phyloP scores from a whole-genome alignment of 768 basidiomycete genomes.

The Lentinula sp. region DNA sequence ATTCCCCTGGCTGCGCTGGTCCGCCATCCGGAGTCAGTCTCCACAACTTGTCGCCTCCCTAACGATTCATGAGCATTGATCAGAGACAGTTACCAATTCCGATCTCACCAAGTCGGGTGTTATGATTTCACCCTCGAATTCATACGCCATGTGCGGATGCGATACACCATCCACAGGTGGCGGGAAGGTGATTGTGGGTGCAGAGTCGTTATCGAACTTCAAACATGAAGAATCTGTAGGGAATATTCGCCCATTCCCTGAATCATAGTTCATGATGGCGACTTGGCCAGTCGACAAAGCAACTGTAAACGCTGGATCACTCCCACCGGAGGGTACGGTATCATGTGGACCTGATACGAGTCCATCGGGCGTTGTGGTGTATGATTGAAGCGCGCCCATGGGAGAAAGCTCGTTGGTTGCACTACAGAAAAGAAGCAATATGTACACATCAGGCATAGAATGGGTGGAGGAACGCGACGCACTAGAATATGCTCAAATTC shows the following conservation, averaged over 20 bases:
- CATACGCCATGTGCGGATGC: slow-evolving; percentile 58
- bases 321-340: slow-evolving; percentile 40
- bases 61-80: not conserved
- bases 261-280: slow-evolving; percentile 43
- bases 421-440: slow-evolving; percentile 22
- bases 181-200: slow-evolving; percentile 41
- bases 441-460: not conserved
- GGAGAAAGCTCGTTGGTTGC: slow-evolving; percentile 45
- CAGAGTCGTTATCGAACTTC: slow-evolving; percentile 26
- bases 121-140: slow-evolving; percentile 46
- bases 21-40: slow-evolving; percentile 37
- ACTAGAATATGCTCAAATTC: slow-evolving; percentile 57
- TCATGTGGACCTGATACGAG: slow-evolving; percentile 30
- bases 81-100: not conserved
- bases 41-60: slow-evolving; percentile 63
- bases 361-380: slow-evolving; percentile 36
- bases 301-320: slow-evolving; percentile 41
- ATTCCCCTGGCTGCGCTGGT: slow-evolving; percentile 29
- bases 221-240: slow-evolving; percentile 28
- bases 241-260: slow-evolving; percentile 30
- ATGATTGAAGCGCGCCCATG: slow-evolving; percentile 44
- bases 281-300: slow-evolving; percentile 51
- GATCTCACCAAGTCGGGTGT: slow-evolving; percentile 50
- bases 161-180: slow-evolving; percentile 30
- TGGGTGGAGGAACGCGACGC: slow-evolving; percentile 14